A percentile compares a stretch with the other conserved stretches of the same genome.
phyloP scores from a whole-genome alignment of 2,329 filamentous ascomycete genomes.

The Penicillium sp. region DNA sequence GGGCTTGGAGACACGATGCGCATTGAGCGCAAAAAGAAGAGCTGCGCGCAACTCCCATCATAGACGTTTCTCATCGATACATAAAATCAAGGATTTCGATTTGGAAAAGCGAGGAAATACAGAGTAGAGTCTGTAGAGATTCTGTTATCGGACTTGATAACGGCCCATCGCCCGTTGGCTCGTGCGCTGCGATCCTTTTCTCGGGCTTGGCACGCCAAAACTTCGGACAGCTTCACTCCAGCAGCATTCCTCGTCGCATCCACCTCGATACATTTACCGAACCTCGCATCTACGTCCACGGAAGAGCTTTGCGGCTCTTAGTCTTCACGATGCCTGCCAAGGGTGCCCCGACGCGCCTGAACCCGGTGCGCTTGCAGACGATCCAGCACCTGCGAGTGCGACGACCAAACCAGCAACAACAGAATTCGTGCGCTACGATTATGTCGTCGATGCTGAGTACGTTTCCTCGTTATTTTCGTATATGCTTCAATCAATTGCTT shows the following conservation, averaged over 20 bases:
- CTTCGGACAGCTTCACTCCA: neutral
- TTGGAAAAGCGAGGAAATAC: neutral
- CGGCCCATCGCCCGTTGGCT: neutral
- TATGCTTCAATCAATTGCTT: neutral
- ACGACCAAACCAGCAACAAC: conserved; percentile 58
- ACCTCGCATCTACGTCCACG: neutral
- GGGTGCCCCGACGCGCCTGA: conserved; percentile 41
- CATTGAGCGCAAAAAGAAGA: conserved; percentile 2
- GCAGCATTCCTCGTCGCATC: neutral
- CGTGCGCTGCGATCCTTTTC: conserved; percentile 4
- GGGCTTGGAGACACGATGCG: conserved; percentile 1
- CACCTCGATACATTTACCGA: neutral
- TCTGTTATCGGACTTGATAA: neutral
- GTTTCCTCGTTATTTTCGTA: conserved; percentile 17
- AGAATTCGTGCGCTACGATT: conserved; percentile 61
- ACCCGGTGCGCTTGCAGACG: conserved; percentile 45
- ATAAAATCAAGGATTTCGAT: neutral
- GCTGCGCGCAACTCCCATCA: conserved; percentile 4
- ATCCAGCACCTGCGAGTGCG: conserved; percentile 58
- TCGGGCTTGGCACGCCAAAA: conserved; percentile 11
- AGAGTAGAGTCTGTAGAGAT: neutral
- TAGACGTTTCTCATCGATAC: neutral
- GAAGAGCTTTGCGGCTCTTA: conserved; percentile 2
- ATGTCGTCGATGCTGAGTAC: conserved; percentile 66
- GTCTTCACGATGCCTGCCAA: conserved; percentile 38